Conservation (phyloP, 257 asterid species). For the Echium plantagineum region DNA sequence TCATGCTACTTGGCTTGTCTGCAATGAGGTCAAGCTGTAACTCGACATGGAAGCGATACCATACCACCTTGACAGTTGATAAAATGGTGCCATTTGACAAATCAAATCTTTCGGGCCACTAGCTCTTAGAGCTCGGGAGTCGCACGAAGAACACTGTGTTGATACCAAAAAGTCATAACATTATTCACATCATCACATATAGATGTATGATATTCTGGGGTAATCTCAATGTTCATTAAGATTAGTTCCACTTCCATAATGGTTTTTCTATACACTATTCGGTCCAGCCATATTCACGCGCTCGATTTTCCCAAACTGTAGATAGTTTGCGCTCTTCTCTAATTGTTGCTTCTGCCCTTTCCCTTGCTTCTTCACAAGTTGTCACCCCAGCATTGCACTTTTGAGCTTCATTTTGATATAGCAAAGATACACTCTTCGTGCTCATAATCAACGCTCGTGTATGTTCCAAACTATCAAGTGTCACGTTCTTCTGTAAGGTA, state of each 20-base stretch:
- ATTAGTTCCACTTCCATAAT: conserved; percentile 1
- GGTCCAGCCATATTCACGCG: conserved; percentile 20
- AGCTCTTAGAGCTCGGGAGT: too few relatives aligned
- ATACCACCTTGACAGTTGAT: too few relatives aligned
- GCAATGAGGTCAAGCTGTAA: too few relatives aligned
- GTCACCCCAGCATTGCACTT: conserved; percentile 20
- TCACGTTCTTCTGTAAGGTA: conserved; percentile 22
- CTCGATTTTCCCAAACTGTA: conserved; percentile 25
- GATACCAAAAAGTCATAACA: not conserved
- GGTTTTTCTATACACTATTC: conserved; percentile 13
- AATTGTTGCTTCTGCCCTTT: conserved; percentile 23
- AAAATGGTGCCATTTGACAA: too few relatives aligned
- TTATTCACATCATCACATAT: not conserved
- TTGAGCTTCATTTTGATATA: conserved; percentile 25
- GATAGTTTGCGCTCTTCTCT: conserved; percentile 29
- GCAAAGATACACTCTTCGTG: conserved; percentile 17
- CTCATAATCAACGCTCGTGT: conserved; percentile 14
- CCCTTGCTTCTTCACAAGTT: conserved; percentile 30
- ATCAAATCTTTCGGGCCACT: too few relatives aligned
- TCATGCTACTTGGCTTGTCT: too few relatives aligned
- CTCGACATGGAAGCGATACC: too few relatives aligned
- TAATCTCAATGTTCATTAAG: conserved; percentile 3
- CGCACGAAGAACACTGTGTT: too few relatives aligned
- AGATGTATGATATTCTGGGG: conserved; percentile 6
- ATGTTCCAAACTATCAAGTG: conserved; percentile 14